Conservation (phyloP, 1,284 basidiomycete genomes). For the Microbotryum scabiosae region DNA sequence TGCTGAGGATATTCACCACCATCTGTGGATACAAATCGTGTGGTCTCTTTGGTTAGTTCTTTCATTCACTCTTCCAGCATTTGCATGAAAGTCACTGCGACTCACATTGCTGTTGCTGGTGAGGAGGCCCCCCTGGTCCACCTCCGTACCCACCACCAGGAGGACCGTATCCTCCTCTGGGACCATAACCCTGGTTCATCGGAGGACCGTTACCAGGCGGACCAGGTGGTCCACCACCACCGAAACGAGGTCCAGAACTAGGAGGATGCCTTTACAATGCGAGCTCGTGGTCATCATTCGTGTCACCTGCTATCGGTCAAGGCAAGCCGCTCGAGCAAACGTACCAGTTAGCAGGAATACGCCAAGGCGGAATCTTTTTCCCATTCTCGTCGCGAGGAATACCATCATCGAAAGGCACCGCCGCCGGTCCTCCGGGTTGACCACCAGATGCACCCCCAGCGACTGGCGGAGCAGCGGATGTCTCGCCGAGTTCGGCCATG, state of each 20-base stretch:
- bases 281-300: not conserved
- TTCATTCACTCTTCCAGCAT: too few species aligned
- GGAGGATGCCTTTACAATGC: slow-evolving; percentile 3
- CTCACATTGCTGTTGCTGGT: not conserved
- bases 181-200: slow-evolving; percentile 6
- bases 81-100: not conserved
- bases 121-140: slow-evolving; percentile 1
- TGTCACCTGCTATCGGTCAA: not conserved
- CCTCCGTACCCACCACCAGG: not conserved
- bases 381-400: slow-evolving; percentile 23
- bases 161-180: slow-evolving; percentile 1
- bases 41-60: not conserved
- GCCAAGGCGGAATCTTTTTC: slow-evolving; percentile 44
- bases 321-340: not conserved
- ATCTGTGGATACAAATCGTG: not conserved
- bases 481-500: slow-evolving; percentile 96
- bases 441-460: slow-evolving; percentile 19
- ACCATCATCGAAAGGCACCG: slow-evolving; percentile 10
- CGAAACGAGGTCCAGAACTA: slow-evolving; percentile 1
- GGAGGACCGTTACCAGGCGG: not conserved
- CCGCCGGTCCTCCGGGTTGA: slow-evolving; percentile 14
- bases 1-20: slow-evolving; percentile 4
- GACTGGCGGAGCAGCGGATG: slow-evolving; percentile 42
- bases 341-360: slow-evolving; percentile 45
- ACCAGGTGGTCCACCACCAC: not conserved